Evolutionary conservation across 2,329 filamentous ascomycete species (phyloP).

Genomic region (Colletotrichum sp.): DNA sequence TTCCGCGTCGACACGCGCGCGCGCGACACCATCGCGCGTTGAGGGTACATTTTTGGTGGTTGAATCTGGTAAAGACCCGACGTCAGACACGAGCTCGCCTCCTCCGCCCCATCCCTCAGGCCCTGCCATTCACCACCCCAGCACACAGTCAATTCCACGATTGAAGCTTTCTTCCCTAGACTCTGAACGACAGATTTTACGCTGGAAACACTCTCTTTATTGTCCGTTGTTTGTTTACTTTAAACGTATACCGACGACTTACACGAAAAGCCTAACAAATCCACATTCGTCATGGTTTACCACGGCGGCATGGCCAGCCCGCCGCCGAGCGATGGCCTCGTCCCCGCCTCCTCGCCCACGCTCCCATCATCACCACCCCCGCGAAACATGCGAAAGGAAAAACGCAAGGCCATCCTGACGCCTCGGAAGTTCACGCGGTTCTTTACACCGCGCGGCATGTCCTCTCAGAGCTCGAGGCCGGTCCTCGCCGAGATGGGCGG

Average conservation of each 20-base stretch:
- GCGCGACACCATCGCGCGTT: conserved; percentile 17
- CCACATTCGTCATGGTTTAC: conserved; percentile 11
- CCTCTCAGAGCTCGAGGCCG: conserved; percentile 39
- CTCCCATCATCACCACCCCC: conserved; percentile 28
- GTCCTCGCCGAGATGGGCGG: conserved; percentile 46
- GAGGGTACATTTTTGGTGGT: background rate
- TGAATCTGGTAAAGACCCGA: background rate
- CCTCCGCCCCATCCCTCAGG: background rate
- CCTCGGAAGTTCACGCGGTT: conserved; percentile 59
- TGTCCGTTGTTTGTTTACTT: background rate
- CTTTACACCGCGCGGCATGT: conserved; percentile 55
- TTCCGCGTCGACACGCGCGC: background rate
- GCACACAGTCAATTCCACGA: background rate
- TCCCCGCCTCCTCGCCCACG: conserved; percentile 23
- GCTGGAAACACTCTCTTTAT: background rate
- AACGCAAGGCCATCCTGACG: conserved; percentile 56
- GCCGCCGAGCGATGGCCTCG: conserved; percentile 22
- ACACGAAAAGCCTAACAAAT: background rate
- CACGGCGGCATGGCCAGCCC: conserved; percentile 22
- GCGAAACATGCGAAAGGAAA: conserved; percentile 43
- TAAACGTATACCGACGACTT: background rate
- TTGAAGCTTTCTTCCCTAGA: background rate
- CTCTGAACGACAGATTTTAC: background rate
- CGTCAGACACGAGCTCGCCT: conserved; percentile 11
- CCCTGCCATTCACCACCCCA: background rate